Percentiles rank a stretch among this genome's conserved stretches.
These are phyloP conservation scores for Citrus trifoliata DNA, from an alignment of 345 rosid genomes.

Conservation along the genomic window DNA sequence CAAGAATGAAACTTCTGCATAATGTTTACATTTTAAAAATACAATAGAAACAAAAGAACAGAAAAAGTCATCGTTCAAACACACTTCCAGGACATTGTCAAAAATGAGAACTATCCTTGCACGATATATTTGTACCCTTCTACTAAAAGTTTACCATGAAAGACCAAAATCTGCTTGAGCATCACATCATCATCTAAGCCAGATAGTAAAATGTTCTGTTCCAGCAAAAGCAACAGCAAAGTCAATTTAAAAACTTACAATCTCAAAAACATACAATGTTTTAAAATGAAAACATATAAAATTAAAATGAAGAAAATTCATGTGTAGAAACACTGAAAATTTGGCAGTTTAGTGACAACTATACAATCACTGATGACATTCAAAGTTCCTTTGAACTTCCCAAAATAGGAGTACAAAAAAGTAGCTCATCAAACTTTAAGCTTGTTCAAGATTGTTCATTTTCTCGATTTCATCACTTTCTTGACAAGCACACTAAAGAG, in stretches of 20 bases:
- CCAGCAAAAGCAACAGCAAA: slow-evolving; percentile 21
- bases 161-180: slow-evolving; percentile 81
- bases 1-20: too few relatives aligned
- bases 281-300: too few relatives aligned
- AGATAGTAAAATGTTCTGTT: slow-evolving; percentile 56
- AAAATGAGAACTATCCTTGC: slow-evolving; percentile 4
- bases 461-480: not conserved
- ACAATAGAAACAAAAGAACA: too few relatives aligned
- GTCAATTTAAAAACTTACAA: too few relatives aligned
- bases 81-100: not conserved
- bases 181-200: slow-evolving; percentile 37
- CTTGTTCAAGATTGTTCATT: not conserved
- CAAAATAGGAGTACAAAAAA: not conserved
- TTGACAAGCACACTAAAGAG: not conserved
- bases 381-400: not conserved
- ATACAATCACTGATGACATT: not conserved
- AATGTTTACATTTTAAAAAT: too few relatives aligned
- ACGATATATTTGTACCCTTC: not conserved
- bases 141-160: slow-evolving; percentile 43
- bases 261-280: too few relatives aligned
- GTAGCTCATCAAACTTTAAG: not conserved
- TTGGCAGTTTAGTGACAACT: not conserved
- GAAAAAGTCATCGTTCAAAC: too few relatives aligned
- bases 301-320: too few relatives aligned
- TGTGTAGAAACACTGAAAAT: not conserved